Evolutionary conservation across 345 rosid genomes (phyloP), one percentile per base, ranked within the genome.

Genomic region (Physaria fendleri): DNA sequence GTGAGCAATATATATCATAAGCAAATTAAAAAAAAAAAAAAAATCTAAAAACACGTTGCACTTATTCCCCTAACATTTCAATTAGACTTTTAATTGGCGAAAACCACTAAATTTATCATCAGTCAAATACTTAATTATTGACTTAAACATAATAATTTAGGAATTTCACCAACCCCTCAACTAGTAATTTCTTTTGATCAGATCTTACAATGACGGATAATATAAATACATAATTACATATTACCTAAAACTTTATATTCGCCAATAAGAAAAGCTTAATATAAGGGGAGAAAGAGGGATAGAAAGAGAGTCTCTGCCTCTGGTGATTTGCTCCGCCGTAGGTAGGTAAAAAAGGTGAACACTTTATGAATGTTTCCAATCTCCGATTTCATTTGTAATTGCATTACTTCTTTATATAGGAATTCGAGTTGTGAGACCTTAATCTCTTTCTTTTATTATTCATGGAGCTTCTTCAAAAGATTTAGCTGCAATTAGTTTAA

Each of bases 301-400:
- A 65, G 22, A 55, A n/a, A 56, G 50, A 47, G 41, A 39, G 24
- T 27, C 59, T 57, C 27, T 11, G 58, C 18, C 7, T 47, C 50
- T 56, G 27, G 20, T 20, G 48, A 45, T 16, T 65, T 45, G 51
- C 71, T 66, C 71, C 59, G 59, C 65, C 65, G 71, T 15, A 32
- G 18, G 1, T n/a, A n/a, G n/a, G n/a, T n/a, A 4, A 42, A 37
- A 49, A 58, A 58, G 71, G 71, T 58, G 59, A 66, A 30, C 3
- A 43, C 62, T 66, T 66, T 66, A 13, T 15, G 30, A 42, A 57
- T 57, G n/a, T 66, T 34, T 66, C n/a, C 7, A 41, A 5, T 54
- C 62, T 54, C 65, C n/a, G 65, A 58, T 58, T 66, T 30, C 16
- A 40, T 57, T 57, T 42, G 47, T n/a, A 27, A 38, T 23, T 46